Conservation (phyloP, 1,139 yeast genomes). For the Debaryomycetaceae sp. region DNA sequence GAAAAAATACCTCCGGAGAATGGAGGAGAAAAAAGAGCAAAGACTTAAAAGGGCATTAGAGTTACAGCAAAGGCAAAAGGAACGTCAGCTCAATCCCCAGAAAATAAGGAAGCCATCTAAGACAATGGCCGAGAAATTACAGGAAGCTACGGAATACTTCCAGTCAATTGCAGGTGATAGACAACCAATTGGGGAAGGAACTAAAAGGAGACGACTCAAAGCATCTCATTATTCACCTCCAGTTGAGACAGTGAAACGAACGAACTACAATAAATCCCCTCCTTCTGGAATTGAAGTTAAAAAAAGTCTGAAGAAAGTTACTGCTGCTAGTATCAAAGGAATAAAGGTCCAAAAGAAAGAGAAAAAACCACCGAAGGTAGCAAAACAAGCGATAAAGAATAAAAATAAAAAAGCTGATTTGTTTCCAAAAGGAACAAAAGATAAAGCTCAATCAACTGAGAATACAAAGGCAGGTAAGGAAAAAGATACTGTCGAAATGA, state of each 20-base stretch:
- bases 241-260: conserved; percentile 9
- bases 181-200: conserved; percentile 26
- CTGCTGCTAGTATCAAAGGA: too few species aligned
- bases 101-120: not conserved
- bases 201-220: conserved; percentile 29
- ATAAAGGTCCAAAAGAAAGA: conserved; percentile 9
- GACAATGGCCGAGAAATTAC: conserved; percentile 7
- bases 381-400: conserved; percentile 5
- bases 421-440: not conserved
- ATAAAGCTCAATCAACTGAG: conserved; percentile 5
- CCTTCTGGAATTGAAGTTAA: not conserved
- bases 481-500: conserved; percentile 12
- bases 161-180: conserved; percentile 40
- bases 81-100: not conserved
- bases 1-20: not conserved
- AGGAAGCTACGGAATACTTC: conserved; percentile 33
- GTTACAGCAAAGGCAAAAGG: conserved; percentile 1
- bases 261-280: conserved; percentile 4
- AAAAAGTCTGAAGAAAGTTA: conserved; percentile 6
- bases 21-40: conserved; percentile 4
- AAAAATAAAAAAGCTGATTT: not conserved
- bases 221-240: conserved; percentile 27
- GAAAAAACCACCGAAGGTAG: conserved; percentile 6
- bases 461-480: conserved; percentile 16
- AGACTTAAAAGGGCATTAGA: conserved; percentile 4